These are phyloP conservation scores for Lipomyces starkeyi DNA, from an alignment of 805 yeast genomes.

Conservation along the genomic window DNA sequence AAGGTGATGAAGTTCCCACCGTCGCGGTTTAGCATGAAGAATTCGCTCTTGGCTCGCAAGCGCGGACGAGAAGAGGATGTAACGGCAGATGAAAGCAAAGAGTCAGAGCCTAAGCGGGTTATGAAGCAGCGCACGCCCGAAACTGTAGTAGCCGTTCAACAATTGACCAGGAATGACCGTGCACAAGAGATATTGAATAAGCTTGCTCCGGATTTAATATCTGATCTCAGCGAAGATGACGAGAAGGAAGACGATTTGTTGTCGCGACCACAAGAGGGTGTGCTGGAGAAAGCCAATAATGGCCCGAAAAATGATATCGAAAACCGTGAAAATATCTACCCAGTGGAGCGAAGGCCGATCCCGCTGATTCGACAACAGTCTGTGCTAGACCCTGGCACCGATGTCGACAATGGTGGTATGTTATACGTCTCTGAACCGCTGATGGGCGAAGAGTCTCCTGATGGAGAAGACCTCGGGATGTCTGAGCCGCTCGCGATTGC, in stretches of 20 bases:
- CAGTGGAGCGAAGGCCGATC: background rate
- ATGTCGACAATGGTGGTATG: background rate
- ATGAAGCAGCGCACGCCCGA: background rate
- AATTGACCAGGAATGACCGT: background rate
- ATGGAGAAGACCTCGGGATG: background rate
- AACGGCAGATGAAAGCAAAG: background rate
- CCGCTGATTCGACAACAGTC: background rate
- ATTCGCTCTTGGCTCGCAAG: slow-evolving; percentile 27
- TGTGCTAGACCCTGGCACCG: background rate
- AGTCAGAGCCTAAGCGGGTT: background rate
- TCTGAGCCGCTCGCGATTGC: background rate
- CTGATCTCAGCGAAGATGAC: background rate
- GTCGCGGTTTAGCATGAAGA: slow-evolving; percentile 26
- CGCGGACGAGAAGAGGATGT: slow-evolving; percentile 8
- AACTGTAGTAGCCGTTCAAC: background rate
- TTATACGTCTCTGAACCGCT: background rate
- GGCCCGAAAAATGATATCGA: background rate
- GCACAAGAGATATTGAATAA: background rate
- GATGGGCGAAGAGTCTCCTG: background rate
- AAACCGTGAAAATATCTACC: background rate
- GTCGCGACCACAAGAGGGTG: background rate
- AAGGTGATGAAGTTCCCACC: slow-evolving; percentile 11
- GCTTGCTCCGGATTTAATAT: background rate
- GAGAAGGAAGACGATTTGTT: background rate
- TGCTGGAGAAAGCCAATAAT: background rate